Conservation (phyloP, 441 rosid genomes). For the Jatropha podagrica region DNA sequence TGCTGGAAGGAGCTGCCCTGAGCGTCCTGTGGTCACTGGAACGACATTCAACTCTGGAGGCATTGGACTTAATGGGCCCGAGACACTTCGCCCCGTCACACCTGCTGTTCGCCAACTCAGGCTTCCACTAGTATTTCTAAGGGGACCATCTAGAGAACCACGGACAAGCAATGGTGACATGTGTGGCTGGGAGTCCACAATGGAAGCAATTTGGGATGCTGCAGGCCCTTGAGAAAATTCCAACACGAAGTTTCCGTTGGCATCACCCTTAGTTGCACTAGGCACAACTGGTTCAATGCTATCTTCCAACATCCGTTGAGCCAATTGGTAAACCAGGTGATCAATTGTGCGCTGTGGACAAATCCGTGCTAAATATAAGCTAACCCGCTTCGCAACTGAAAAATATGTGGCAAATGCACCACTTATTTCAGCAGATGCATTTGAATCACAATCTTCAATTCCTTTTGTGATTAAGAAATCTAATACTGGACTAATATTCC, state of each 20-base stretch:
- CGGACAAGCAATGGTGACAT: constrained; percentile 98
- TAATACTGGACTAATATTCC: constrained; percentile 95
- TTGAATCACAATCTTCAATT: constrained; percentile 98
- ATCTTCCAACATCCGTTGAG: constrained; percentile 96
- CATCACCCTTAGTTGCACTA: constrained; percentile 60
- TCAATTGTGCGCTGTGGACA: constrained; percentile 98
- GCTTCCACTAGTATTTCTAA: constrained; percentile 95
- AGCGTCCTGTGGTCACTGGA: constrained; percentile 92
- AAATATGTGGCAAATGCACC: constrained; percentile 99
- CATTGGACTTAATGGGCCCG: constrained; percentile 97
- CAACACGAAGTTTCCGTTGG: constrained; percentile 74
- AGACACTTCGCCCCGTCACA: constrained; percentile 85
- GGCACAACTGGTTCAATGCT: constrained; percentile 73
- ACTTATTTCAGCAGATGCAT: constrained; percentile 98
- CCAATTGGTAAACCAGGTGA: constrained; percentile 95
- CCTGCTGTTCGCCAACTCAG: constrained; percentile 98
- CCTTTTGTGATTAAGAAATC: constrained; percentile 99
- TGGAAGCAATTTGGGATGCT: constrained; percentile 64
- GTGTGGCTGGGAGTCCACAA: constrained; percentile 86
- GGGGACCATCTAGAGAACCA: constrained; percentile 98
- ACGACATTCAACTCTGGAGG: constrained; percentile 90
- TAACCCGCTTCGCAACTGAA: constrained; percentile 97
- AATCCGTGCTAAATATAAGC: constrained; percentile 92
- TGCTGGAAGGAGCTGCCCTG: constrained; percentile 93
- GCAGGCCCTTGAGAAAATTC: constrained; percentile 98